phyloP scores from a whole-genome alignment of 1,284 basidiomycete species.

The Sporisorium scitamineum region DNA sequence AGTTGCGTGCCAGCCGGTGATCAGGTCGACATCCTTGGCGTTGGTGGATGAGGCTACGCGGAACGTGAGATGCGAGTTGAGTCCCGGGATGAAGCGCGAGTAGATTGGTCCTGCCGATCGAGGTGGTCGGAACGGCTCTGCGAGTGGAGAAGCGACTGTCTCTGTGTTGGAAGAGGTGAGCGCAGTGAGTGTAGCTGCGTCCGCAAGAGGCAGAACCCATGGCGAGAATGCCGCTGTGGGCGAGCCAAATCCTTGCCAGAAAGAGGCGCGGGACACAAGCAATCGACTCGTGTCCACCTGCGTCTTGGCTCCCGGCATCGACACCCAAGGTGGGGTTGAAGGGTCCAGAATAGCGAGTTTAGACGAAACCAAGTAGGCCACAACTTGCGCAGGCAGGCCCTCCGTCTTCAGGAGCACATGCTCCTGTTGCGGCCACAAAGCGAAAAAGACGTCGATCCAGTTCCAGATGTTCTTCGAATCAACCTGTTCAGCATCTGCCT shows the following conservation, averaged over 20 bases:
- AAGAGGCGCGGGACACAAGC: conserved; percentile 54
- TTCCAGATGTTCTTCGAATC: conserved; percentile 41
- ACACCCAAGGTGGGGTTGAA: conserved; percentile 7
- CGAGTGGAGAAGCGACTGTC: conserved; percentile 18
- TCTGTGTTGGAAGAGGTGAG: conserved; percentile 31
- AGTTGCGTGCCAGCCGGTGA: conserved; percentile 62
- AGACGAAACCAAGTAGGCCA: conserved; percentile 19
- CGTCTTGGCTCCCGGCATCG: conserved; percentile 14
- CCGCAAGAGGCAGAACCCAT: conserved; percentile 38
- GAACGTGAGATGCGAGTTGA: conserved; percentile 60
- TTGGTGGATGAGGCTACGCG: conserved; percentile 49
- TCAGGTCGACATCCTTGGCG: conserved; percentile 52
- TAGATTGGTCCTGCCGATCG: conserved; percentile 47
- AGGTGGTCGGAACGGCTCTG: conserved; percentile 24
- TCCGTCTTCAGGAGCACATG: conserved; percentile 7
- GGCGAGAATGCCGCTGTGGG: conserved; percentile 37
- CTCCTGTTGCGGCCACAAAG: conserved; percentile 62
- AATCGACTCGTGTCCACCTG: conserved; percentile 18
- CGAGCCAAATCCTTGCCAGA: conserved; percentile 60
- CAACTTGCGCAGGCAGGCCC: conserved; percentile 11
- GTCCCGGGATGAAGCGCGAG: conserved; percentile 57
- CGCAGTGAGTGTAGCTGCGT: conserved; percentile 16
- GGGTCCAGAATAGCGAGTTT: conserved; percentile 52
- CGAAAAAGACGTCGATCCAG: conserved; percentile 44
- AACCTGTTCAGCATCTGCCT: background rate